phyloP scores from a whole-genome alignment of 768 basidiomycete genomes.

The Crepidotus variabilis region DNA sequence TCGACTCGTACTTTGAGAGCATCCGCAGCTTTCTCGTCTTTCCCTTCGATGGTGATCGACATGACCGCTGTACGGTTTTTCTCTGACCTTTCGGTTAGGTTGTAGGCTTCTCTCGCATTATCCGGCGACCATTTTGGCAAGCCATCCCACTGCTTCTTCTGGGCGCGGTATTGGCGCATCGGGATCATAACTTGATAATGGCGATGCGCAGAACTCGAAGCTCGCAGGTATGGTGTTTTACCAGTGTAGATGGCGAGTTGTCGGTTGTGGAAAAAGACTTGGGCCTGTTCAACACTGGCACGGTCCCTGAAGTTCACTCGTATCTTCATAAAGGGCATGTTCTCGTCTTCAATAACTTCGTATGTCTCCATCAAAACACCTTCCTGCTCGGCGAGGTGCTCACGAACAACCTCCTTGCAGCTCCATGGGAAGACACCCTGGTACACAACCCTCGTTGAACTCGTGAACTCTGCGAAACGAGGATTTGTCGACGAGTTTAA shows the following conservation, averaged over 20 bases:
- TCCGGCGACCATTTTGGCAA: conserved; percentile 29
- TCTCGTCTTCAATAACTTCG: not conserved
- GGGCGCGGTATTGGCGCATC: conserved; percentile 45
- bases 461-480: conserved; percentile 24
- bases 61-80: not conserved
- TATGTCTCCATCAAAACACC: not conserved
- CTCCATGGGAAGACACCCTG: conserved; percentile 5
- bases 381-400: not conserved
- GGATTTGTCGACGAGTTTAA: conserved; percentile 16
- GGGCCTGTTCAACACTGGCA: not conserved
- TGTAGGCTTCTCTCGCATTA: conserved; percentile 17
- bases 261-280: not conserved
- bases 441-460: conserved; percentile 15
- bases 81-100: not conserved
- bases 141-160: conserved; percentile 45
- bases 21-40: conserved; percentile 50
- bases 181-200: conserved; percentile 38
- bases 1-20: conserved; percentile 59
- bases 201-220: conserved; percentile 46
- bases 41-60: conserved; percentile 25
- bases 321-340: not conserved
- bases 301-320: not conserved
- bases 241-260: conserved; percentile 11
- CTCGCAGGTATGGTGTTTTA: conserved; percentile 12
- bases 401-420: not conserved